phyloP scores from a whole-genome alignment of 2,329 filamentous ascomycete genomes.

The Talaromyces sp. region DNA sequence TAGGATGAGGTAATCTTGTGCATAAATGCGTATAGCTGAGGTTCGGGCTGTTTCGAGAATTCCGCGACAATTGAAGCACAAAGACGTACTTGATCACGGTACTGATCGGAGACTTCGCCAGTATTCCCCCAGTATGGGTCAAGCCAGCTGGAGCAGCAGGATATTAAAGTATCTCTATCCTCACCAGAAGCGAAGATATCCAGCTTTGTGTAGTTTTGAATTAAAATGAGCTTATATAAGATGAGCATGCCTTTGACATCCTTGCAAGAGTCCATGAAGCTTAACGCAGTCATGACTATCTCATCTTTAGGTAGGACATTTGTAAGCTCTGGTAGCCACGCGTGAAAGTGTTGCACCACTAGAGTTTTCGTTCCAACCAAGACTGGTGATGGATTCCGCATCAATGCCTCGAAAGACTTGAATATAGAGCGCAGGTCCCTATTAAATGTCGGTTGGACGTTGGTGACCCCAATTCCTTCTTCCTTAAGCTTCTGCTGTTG shows the following conservation, averaged over 20 bases:
- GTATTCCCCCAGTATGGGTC: slow-evolving; percentile 85
- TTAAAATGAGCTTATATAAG: slow-evolving; percentile 84
- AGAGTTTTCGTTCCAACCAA: slow-evolving; percentile 92
- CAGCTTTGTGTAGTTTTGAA: slow-evolving; percentile 83
- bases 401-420: slow-evolving; percentile 80
- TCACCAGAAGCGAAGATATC: slow-evolving; percentile 75
- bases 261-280: slow-evolving; percentile 88
- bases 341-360: slow-evolving; percentile 92
- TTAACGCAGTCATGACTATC: slow-evolving; percentile 83
- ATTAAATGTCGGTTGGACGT: slow-evolving; percentile 66
- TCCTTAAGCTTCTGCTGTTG: slow-evolving; percentile 86
- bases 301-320: slow-evolving; percentile 73
- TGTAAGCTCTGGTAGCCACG: slow-evolving; percentile 88
- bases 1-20: slow-evolving; percentile 90
- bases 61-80: slow-evolving; percentile 90
- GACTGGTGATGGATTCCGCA: slow-evolving; percentile 78
- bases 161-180: slow-evolving; percentile 66
- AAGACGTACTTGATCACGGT: slow-evolving; percentile 85
- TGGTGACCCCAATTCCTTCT: slow-evolving; percentile 76
- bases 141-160: slow-evolving; percentile 85
- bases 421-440: slow-evolving; percentile 82
- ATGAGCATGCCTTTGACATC: slow-evolving; percentile 85
- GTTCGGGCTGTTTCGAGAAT: slow-evolving; percentile 68
- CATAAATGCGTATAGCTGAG: slow-evolving; percentile 82
- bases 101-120: slow-evolving; percentile 71